Evolutionary conservation across 208 protist species (phyloP), one percentile per base, ranked within the genome.

Genomic region (Trichomonas vaginalis): DNA sequence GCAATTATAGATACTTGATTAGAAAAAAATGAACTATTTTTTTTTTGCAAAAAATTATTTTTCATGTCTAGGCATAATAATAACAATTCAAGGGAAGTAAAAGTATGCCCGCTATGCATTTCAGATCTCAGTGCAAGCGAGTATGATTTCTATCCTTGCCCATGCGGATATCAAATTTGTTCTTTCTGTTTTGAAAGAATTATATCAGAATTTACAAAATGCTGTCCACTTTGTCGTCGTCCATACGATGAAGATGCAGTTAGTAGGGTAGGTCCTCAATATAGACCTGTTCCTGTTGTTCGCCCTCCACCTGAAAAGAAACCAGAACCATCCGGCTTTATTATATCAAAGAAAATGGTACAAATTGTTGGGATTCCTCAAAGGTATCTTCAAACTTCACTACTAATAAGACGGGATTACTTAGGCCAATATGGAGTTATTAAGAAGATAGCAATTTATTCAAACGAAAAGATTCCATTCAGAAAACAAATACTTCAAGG

Each of bases 141-240:
- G 32, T 92, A 92, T 51, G 86, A 92, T 21, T 92, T 92, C 46
- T 92, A 92, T 92, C 86, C 86, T n/a, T 92, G 86, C 45, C 86
- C 86, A 35, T 92, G 86, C 45, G 86, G 86, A 17, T 92, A 92
- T 15, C 86, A 92, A 27, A 39, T 92, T 39, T 92, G 86, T 47
- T 42, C 45, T 56, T 92, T 92, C 39, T 92, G 86, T 32, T 92
- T 92, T 32, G 27, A 92, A 39, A 23, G 42, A n/a, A 6, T 92
- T 10, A 35, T 35, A 0, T 12, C 42, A 6, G 39, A 88, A 47
- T 42, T 51, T 48, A 9, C 42, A 39, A 23, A 0, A 15, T 39
- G 45, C 23, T 92, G 86, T 21, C 45, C 86, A 0, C 17, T 48
- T 39, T 92, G 86, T 45, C 40, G 86, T 39, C 40, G 86, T 35